Conservation (phyloP, 805 yeast genomes). For the Ogataea pini region DNA sequence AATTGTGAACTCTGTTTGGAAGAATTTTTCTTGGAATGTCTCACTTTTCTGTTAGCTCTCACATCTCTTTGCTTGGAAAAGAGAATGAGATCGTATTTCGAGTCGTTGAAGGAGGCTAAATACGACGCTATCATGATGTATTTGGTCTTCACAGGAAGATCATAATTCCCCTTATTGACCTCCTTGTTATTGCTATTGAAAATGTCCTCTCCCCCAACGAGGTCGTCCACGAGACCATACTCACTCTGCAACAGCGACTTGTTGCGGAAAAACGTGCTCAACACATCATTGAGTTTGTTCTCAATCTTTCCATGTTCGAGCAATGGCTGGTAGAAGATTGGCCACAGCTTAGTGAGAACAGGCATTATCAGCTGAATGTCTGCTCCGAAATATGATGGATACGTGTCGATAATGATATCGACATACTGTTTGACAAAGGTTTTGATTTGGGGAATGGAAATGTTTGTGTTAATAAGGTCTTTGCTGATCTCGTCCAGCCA, state of each 20-base stretch:
- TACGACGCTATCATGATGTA: slow-evolving; percentile 80
- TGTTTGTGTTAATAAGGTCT: slow-evolving; percentile 4
- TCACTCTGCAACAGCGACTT: slow-evolving; percentile 28
- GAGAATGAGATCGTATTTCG: slow-evolving; percentile 63
- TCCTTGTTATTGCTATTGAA: slow-evolving; percentile 14
- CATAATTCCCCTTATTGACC: slow-evolving; percentile 33
- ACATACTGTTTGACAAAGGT: slow-evolving; percentile 38
- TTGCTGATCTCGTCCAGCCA: slow-evolving; percentile 13
- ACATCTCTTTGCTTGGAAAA: slow-evolving; percentile 65
- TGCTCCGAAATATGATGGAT: slow-evolving; percentile 45
- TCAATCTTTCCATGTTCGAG: slow-evolving; percentile 19
- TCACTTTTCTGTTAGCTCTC: slow-evolving; percentile 41
- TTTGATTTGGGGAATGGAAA: slow-evolving; percentile 15
- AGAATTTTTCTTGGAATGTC: slow-evolving; percentile 22
- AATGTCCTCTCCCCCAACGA: slow-evolving; percentile 14
- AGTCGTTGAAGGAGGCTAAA: slow-evolving; percentile 75
- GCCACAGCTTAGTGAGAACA: slow-evolving; percentile 33
- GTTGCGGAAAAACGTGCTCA: slow-evolving; percentile 30
- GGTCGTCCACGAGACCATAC: slow-evolving; percentile 25
- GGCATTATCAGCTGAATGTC: slow-evolving; percentile 40
- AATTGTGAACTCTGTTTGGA: slow-evolving; percentile 43
- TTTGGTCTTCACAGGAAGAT: slow-evolving; percentile 62
- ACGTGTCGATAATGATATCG: slow-evolving; percentile 47
- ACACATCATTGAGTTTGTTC: slow-evolving; percentile 29
- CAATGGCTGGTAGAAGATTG: slow-evolving; percentile 31